Evolutionary conservation across 2,329 filamentous ascomycete genomes (phyloP).

Genomic region (Calonectria honghensis): DNA sequence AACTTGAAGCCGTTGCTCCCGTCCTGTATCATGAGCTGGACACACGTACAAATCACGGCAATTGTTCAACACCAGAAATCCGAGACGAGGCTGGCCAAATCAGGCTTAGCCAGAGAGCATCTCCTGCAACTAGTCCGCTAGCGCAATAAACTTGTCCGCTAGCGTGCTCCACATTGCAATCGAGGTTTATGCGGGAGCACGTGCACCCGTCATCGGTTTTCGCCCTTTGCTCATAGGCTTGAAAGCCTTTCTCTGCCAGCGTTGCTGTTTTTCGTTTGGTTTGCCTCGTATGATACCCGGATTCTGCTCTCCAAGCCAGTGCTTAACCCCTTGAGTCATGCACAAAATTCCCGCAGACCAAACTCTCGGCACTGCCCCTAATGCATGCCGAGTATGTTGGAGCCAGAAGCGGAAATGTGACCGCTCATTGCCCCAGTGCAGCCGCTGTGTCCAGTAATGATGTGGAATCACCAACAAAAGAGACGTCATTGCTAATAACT

Average conservation of each 20-base stretch:
- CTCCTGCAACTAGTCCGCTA: slow-evolving; percentile 16
- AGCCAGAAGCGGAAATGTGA: slow-evolving; percentile 16
- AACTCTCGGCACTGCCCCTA: neutral
- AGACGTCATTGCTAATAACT: neutral
- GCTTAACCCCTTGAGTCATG: neutral
- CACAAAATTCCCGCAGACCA: neutral
- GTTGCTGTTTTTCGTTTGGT: neutral
- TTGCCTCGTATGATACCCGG: neutral
- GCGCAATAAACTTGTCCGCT: neutral
- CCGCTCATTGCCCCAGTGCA: neutral
- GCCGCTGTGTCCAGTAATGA: neutral
- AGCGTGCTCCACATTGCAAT: neutral
- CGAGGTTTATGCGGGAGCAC: neutral
- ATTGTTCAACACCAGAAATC: neutral
- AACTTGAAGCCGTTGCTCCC: too few relatives aligned
- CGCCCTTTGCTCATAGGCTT: neutral
- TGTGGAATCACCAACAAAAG: neutral
- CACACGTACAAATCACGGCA: neutral
- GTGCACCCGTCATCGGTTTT: neutral
- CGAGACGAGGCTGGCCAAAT: neutral
- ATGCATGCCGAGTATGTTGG: slow-evolving; percentile 7
- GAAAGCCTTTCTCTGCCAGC: neutral
- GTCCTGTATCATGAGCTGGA: too few relatives aligned
- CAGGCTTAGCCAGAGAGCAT: neutral
- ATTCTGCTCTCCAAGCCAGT: neutral